A percentile compares a stretch with the other conserved stretches of the same genome.
Conservation (phyloP, 1,284 basidiomycete genomes). For the Marasmius fiardii region DNA sequence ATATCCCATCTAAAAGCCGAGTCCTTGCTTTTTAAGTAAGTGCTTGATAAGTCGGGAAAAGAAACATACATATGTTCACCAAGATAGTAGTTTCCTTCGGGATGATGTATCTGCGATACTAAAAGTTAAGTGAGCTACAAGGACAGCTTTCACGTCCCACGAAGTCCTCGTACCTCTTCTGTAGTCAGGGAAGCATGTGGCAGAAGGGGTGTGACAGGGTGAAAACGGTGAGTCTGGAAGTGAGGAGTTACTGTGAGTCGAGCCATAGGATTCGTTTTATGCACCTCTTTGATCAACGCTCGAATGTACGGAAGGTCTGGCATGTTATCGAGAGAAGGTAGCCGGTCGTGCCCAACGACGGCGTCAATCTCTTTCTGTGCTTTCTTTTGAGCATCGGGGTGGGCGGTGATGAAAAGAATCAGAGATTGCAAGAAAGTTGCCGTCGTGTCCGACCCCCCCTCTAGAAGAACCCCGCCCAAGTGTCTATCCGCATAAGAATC, state of each 20-base stretch:
- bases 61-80: slow-evolving; percentile 18
- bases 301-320: too few species aligned
- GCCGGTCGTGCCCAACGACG: slow-evolving; percentile 29
- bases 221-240: too few species aligned
- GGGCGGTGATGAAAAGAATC: slow-evolving; percentile 13
- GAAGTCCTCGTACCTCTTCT: slow-evolving; percentile 12
- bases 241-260: too few species aligned
- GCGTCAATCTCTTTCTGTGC: slow-evolving; percentile 34
- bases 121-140: too few species aligned
- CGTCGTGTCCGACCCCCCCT: slow-evolving; percentile 20
- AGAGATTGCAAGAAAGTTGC: slow-evolving; percentile 13
- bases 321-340: slow-evolving; percentile 32
- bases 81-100: slow-evolving; percentile 18
- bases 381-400: slow-evolving; percentile 19
- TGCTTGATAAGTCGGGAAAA: neutral
- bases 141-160: slow-evolving; percentile 8
- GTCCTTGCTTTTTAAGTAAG: neutral
- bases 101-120: slow-evolving; percentile 7
- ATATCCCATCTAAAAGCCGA: slow-evolving; percentile 14
- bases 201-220: too few species aligned
- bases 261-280: neutral
- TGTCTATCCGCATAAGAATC: slow-evolving; percentile 10
- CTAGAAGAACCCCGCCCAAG: slow-evolving; percentile 17
- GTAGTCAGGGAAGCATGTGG: too few species aligned
- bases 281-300: slow-evolving; percentile 34